A percentile compares a stretch with the other conserved stretches of the same genome.
phyloP scores from a whole-genome alignment of 2,329 filamentous ascomycete genomes.

The Teratosphaeria gauchensis region DNA sequence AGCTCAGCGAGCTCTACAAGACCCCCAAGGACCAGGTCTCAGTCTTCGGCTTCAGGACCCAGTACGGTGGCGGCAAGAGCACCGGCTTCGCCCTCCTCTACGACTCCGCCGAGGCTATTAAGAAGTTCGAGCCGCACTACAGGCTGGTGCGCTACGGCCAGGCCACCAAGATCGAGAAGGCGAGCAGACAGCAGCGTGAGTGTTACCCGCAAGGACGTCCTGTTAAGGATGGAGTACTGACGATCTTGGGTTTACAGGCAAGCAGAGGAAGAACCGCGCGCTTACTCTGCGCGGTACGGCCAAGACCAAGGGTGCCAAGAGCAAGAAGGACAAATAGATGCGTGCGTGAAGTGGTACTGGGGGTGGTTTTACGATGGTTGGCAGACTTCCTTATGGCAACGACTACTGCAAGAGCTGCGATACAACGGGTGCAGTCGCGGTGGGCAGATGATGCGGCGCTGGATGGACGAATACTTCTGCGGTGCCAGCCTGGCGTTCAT shows the following conservation, averaged over 20 bases:
- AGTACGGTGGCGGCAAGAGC: slow-evolving; percentile 99
- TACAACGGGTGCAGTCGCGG: slow-evolving; percentile 3
- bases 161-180: slow-evolving; percentile 91
- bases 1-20: slow-evolving; percentile 96
- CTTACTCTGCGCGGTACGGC: slow-evolving; percentile 97
- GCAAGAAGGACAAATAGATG: slow-evolving; percentile 58
- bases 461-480: neutral
- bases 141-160: slow-evolving; percentile 88
- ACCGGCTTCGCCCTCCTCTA: slow-evolving; percentile 98
- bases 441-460: slow-evolving; percentile 13
- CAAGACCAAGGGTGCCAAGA: slow-evolving; percentile 94
- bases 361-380: slow-evolving; percentile 4
- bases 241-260: slow-evolving; percentile 54
- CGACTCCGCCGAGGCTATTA: slow-evolving; percentile 95
- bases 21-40: slow-evolving; percentile 93
- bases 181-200: slow-evolving; percentile 98
- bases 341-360: slow-evolving; percentile 2
- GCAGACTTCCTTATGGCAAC: slow-evolving; percentile 1
- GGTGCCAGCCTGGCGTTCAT: slow-evolving; percentile 17
- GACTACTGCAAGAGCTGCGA: neutral
- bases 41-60: slow-evolving; percentile 96
- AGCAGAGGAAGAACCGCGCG: slow-evolving; percentile 99
- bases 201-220: slow-evolving; percentile 26
- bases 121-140: slow-evolving; percentile 99
- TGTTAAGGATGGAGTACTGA: neutral